Evolutionary conservation across 225 moss, liverwort and hornwort genomes (phyloP).

Genomic region (Pseudisothecium myosuroides): DNA sequence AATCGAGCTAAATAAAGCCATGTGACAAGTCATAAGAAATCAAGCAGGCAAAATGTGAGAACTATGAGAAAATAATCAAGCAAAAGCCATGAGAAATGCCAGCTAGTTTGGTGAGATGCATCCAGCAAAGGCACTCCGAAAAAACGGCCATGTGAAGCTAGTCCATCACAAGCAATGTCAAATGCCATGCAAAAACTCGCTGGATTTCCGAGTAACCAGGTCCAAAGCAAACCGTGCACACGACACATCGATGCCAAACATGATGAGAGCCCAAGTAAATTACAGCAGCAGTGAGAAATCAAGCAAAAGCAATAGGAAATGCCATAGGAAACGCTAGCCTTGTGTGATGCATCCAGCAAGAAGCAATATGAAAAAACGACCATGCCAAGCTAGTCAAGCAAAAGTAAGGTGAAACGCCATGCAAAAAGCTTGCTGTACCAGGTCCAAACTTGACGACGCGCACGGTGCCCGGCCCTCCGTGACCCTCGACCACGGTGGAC

Average conservation of each 20-base stretch:
- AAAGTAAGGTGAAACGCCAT: background rate
- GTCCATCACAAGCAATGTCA: background rate
- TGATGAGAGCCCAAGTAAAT: background rate
- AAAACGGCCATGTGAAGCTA: background rate
- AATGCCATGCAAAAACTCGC: background rate
- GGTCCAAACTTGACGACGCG: constrained; percentile 11
- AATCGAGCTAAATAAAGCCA: background rate
- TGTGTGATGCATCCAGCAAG: background rate
- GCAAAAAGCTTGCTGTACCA: background rate
- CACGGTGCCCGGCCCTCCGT: constrained; percentile 8
- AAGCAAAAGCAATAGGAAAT: background rate
- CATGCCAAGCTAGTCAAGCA: background rate
- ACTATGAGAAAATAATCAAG: background rate
- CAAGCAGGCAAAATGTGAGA: background rate
- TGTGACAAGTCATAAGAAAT: background rate
- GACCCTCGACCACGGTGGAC: background rate
- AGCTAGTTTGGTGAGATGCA: too few species aligned
- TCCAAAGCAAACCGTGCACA: background rate
- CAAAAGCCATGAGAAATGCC: background rate
- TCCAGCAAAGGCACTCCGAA: too few species aligned
- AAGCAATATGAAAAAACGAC: too few species aligned
- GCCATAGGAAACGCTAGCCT: background rate
- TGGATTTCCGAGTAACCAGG: background rate
- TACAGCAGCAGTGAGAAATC: background rate
- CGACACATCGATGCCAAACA: background rate